Evolutionary conservation across 441 rosid species (phyloP).

Genomic region (Croton setiger): DNA sequence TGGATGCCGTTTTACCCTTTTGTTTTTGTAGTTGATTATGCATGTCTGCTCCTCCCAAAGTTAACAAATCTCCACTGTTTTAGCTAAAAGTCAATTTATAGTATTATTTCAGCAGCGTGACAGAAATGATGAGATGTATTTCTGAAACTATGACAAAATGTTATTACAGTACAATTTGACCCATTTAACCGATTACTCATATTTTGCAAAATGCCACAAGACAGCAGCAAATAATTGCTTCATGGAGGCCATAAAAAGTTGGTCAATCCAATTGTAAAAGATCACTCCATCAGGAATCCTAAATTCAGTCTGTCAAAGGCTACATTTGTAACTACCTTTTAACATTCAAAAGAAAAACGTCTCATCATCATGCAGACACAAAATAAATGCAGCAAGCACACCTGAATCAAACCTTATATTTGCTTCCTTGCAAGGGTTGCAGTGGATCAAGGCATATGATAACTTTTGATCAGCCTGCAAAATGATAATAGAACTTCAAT

Average conservation of each 20-base stretch:
- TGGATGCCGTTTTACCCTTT: background rate
- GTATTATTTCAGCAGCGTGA: too few relatives aligned
- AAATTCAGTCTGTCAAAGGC: background rate
- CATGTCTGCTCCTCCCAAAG: background rate
- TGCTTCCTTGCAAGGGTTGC: constrained; percentile 62
- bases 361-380: constrained; percentile 17
- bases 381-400: constrained; percentile 25
- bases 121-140: too few relatives aligned
- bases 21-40: background rate
- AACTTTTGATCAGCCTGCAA: constrained; percentile 91
- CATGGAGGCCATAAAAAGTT: too few relatives aligned
- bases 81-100: background rate
- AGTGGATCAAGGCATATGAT: constrained; percentile 77
- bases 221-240: too few relatives aligned
- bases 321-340: background rate
- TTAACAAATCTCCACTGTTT: background rate
- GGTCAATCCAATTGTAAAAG: background rate
- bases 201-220: too few relatives aligned
- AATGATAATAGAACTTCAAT: constrained; percentile 15
- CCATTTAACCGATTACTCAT: too few relatives aligned
- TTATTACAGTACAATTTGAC: too few relatives aligned
- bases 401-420: constrained; percentile 66
- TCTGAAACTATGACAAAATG: too few relatives aligned
- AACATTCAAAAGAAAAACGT: background rate
- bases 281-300: background rate